Evolutionary conservation across 345 rosid species (phyloP).

Genomic region (Pelargonium nanum): DNA sequence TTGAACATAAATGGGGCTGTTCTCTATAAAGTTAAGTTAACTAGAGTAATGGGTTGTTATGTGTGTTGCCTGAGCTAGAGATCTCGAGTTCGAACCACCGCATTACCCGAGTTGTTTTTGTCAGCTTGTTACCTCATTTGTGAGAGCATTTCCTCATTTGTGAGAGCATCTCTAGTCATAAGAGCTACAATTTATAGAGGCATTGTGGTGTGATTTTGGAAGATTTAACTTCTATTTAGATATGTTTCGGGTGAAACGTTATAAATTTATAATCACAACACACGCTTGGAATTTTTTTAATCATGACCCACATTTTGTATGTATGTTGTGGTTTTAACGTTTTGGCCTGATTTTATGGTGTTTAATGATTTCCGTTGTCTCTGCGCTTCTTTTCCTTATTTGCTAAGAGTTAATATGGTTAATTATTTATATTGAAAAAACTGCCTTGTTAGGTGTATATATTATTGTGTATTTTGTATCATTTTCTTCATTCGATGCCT

Average conservation of each 20-base stretch:
- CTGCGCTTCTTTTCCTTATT: not conserved
- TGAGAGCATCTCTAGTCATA: not conserved
- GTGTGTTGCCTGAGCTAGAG: not conserved
- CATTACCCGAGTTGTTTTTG: not conserved
- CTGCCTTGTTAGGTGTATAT: not conserved
- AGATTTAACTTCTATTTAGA: not conserved
- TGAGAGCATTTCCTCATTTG: not conserved
- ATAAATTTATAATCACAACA: not conserved
- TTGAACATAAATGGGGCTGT: not conserved
- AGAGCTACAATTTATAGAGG: not conserved
- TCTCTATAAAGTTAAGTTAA: not conserved
- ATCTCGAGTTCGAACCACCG: not conserved
- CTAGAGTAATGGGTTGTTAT: not conserved
- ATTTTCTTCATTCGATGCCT: not conserved
- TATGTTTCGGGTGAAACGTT: too few species aligned
- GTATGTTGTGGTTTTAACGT: too few species aligned
- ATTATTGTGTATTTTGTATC: too few species aligned
- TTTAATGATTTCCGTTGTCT: not conserved
- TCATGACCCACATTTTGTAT: not conserved
- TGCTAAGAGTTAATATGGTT: not conserved
- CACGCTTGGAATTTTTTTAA: not conserved
- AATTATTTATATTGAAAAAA: too few species aligned
- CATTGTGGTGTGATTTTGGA: not conserved
- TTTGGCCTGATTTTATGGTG: not conserved
- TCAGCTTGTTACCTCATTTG: too few species aligned